These are phyloP conservation scores for Cladophialophora immunda DNA, from an alignment of 2,329 filamentous ascomycete genomes.

Conservation along the genomic window DNA sequence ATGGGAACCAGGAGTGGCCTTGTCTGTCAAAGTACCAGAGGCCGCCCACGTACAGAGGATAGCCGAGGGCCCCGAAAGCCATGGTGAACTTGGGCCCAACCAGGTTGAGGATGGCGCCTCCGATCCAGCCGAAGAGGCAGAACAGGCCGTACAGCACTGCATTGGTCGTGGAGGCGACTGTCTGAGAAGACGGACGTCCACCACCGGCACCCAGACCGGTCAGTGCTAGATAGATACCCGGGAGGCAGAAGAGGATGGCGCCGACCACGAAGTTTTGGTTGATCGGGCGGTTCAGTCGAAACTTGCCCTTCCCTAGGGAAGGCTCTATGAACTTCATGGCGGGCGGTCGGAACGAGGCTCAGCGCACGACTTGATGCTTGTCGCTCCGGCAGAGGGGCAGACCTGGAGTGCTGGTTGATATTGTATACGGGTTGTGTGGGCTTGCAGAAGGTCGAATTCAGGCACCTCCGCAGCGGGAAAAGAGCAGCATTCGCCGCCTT, in stretches of 20 bases:
- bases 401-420: not conserved
- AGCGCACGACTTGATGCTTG: not conserved
- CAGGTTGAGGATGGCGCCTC: constrained; percentile 38
- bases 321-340: constrained; percentile 29
- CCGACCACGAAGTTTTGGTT: constrained; percentile 38
- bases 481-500: not conserved
- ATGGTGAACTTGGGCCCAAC: constrained; percentile 34
- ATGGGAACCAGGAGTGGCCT: constrained; percentile 37
- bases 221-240: constrained; percentile 40
- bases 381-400: constrained; percentile 1
- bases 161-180: constrained; percentile 36
- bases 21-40: constrained; percentile 40
- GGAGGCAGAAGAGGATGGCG: constrained; percentile 39
- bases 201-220: constrained; percentile 41
- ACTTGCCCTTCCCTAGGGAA: constrained; percentile 25
- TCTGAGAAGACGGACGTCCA: constrained; percentile 35
- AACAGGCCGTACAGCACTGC: constrained; percentile 38
- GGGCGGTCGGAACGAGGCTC: not conserved
- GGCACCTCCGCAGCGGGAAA: not conserved
- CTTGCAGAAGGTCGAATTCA: not conserved
- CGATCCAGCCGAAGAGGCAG: constrained; percentile 36
- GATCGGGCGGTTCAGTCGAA: constrained; percentile 34
- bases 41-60: constrained; percentile 39
- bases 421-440: not conserved
- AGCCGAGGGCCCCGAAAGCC: constrained; percentile 35